Base-by-base conservation (phyloP, 208 protist genomes). In the Acanthamoeba castellanii region DNA sequence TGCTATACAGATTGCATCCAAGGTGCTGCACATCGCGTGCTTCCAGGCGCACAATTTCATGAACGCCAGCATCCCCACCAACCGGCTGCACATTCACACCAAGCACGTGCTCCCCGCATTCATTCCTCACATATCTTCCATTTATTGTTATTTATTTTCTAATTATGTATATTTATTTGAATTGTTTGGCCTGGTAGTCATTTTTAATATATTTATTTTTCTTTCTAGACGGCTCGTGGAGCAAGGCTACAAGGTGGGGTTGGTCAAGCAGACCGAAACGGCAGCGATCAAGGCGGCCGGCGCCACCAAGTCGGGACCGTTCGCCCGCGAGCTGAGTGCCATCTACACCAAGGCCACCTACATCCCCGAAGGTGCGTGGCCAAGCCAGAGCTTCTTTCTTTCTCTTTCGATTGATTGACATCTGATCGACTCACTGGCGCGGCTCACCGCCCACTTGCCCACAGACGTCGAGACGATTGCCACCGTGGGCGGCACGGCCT, bases 161-260 rank as follows among this genome's bases (percentile, higher is more conserved):
- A 27, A 16, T 50, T 25, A 27, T 89, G 59, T 90, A 45, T 3
- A 42, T 4, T 42, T 42, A 1, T 3, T 42, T 42, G 3, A 42
- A 42, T 42, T 42, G 37, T 9, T 42, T 42, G 37, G 37, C 37
- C 37, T 42, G 37, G 37, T 4, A 42, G 1, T 42, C 37, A 42
- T 42, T 42, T 42, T 42, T 42, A 3, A 42, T 42, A 4, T 42
- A 4, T 42, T 42, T 42, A 42, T 42, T 42, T 42, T 42, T 3
- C 37, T 42, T 42, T 3, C 9, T 18, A 32, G 95, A 18, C 45
- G 97, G 14, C 52, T 97, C 2, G 96, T 97, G 9, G 55, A 92
- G 8, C 94, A 95, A 8, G 97, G 97, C 27, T 97, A 97, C 61
- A 97, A 97, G 70, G 97, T 98, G 25, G 97, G 96, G 32, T 27